Percentiles rank a stretch among this genome's conserved stretches.
Evolutionary conservation across 768 basidiomycete species (phyloP).

Genomic region (Chalciporus piperatus): DNA sequence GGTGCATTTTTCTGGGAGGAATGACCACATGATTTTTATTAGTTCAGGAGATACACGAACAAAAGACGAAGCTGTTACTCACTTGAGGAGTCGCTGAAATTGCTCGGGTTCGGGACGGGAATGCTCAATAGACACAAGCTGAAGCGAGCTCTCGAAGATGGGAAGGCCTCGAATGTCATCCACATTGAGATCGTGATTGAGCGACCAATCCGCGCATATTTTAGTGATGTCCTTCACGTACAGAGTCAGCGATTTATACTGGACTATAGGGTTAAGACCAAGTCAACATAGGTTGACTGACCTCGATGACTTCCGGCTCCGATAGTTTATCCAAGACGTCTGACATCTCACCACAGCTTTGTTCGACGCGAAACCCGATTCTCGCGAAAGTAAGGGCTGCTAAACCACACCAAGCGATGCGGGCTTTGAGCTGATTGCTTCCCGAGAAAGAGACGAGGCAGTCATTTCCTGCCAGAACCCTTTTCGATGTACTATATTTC

Average conservation of each 20-base stretch:
- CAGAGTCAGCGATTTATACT: no score
- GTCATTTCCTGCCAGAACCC: conserved; percentile 29
- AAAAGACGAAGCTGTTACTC: conserved; percentile 3
- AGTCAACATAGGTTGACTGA: conserved; percentile 17
- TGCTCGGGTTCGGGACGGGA: conserved; percentile 35
- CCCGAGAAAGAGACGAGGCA: conserved; percentile 46
- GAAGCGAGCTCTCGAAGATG: conserved; percentile 45
- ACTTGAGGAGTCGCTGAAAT: conserved; percentile 35
- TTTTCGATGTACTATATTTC: no score
- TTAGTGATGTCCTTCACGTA: conserved; percentile 48
- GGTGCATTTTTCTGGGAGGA: conserved; percentile 31
- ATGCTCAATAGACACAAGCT: conserved; percentile 34
- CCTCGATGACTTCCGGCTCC: conserved; percentile 24
- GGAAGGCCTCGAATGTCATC: conserved; percentile 51
- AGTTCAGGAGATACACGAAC: not conserved
- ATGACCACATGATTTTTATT: not conserved
- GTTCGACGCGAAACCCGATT: conserved; percentile 37
- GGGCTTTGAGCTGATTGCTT: conserved; percentile 53
- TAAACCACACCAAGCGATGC: conserved; percentile 53
- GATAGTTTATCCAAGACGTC: conserved; percentile 22
- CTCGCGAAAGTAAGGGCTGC: conserved; percentile 66
- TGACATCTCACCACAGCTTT: not conserved
- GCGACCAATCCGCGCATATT: conserved; percentile 57
- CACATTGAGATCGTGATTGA: conserved; percentile 49
- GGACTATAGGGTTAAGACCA: no score